Conservation (phyloP, 805 yeast species). For the Zygosaccharomyces bailii region DNA sequence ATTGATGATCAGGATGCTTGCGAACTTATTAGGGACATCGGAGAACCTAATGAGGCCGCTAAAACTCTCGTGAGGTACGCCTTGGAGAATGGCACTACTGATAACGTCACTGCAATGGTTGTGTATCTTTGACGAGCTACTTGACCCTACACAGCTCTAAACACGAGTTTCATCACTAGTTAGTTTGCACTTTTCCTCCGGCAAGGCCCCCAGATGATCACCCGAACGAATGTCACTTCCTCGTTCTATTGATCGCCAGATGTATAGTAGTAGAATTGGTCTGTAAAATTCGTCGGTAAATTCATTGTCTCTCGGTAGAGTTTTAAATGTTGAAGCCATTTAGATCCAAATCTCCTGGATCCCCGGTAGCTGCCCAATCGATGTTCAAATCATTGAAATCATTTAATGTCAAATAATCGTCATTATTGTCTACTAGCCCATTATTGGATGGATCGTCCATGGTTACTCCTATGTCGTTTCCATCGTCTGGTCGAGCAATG, state of each 20-base stretch:
- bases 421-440: conserved; percentile 20
- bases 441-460: conserved; percentile 12
- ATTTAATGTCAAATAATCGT: conserved; percentile 36
- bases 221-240: not conserved
- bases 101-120: conserved; percentile 92
- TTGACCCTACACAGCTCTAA: not conserved
- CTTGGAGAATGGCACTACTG: conserved; percentile 74
- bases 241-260: conserved; percentile 1
- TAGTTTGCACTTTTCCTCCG: conserved; percentile 3
- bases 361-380: conserved; percentile 35
- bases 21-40: conserved; percentile 53
- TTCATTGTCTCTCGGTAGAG: not conserved
- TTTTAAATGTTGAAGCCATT: conserved; percentile 27
- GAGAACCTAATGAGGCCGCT: conserved; percentile 65
- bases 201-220: not conserved
- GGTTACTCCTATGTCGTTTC: conserved; percentile 21
- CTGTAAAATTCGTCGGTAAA: conserved; percentile 2
- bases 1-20: conserved; percentile 82
- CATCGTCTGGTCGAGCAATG: conserved; percentile 13
- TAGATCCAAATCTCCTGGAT: conserved; percentile 30
- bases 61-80: conserved; percentile 67
- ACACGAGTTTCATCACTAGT: not conserved
- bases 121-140: conserved; percentile 38
- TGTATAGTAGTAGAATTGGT: conserved; percentile 6
- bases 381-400: conserved; percentile 37